These are phyloP conservation scores for Citeromyces hawaiiensis DNA, from an alignment of 1,139 yeast species.

Conservation along the genomic window DNA sequence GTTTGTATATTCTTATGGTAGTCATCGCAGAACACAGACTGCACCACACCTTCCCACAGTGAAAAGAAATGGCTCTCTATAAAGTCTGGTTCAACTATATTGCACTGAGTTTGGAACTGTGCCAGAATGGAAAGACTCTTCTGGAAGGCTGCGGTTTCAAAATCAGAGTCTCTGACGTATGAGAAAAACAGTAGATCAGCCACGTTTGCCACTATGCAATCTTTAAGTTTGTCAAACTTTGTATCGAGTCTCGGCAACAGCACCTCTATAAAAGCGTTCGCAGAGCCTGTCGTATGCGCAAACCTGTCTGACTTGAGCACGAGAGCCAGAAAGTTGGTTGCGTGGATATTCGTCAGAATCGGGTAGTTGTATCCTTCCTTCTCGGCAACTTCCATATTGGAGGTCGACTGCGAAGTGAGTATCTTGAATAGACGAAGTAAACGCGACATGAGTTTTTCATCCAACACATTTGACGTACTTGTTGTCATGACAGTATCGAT, in stretches of 20 bases:
- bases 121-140: conserved; percentile 11
- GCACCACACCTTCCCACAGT: neutral
- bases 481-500: conserved; percentile 15
- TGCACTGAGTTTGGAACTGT: neutral
- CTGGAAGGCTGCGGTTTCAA: conserved; percentile 10
- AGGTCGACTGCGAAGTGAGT: conserved; percentile 9
- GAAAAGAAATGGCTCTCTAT: neutral
- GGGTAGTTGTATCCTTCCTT: conserved; percentile 14
- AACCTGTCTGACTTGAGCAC: conserved; percentile 17
- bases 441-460: conserved; percentile 14
- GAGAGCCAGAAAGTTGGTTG: conserved; percentile 13
- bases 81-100: neutral
- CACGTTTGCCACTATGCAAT: conserved; percentile 13
- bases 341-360: conserved; percentile 12
- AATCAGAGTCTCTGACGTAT: conserved; percentile 8
- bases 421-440: conserved; percentile 14
- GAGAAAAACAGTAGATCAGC: conserved; percentile 16
- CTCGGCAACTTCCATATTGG: conserved; percentile 3
- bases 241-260: conserved; percentile 7
- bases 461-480: conserved; percentile 11
- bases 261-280: conserved; percentile 4
- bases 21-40: neutral
- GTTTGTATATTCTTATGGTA: neutral
- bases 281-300: conserved; percentile 10
- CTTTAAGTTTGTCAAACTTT: conserved; percentile 14